Percentiles rank a stretch among this genome's conserved stretches.
phyloP scores from a whole-genome alignment of 495 filamentous ascomycete species.

The Xylaria palmicola region DNA sequence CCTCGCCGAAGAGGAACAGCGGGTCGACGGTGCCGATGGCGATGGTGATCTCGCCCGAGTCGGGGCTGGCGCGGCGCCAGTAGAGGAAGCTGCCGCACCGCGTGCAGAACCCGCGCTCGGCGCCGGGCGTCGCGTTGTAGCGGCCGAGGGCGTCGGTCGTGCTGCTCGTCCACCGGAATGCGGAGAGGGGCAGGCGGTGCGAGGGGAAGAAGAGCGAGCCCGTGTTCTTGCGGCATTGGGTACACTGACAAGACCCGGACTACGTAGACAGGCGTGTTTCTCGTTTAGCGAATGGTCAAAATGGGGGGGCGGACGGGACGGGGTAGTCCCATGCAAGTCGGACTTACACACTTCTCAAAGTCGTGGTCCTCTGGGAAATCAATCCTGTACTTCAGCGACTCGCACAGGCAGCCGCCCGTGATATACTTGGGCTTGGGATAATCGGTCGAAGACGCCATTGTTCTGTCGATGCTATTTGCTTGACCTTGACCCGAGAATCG shows the following conservation, averaged over 20 bases:
- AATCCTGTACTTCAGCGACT: constrained; percentile 33
- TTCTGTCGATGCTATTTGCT: background rate
- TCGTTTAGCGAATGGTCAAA: constrained; percentile 3
- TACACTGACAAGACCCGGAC: constrained; percentile 41
- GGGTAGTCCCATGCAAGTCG: background rate
- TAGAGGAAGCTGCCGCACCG: constrained; percentile 40
- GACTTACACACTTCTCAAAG: constrained; percentile 30
- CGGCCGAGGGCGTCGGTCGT: constrained; percentile 25
- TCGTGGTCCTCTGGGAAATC: constrained; percentile 37
- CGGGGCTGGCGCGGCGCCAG: constrained; percentile 27
- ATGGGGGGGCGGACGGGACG: background rate
- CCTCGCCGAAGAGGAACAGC: constrained; percentile 37
- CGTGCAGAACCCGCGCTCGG: constrained; percentile 37
- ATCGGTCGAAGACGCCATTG: constrained; percentile 5
- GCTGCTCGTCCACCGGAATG: constrained; percentile 23
- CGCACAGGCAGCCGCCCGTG: constrained; percentile 44
- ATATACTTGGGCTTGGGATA: constrained; percentile 35
- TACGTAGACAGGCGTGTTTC: constrained; percentile 8
- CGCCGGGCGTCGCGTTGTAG: constrained; percentile 28
- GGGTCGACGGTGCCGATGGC: constrained; percentile 37
- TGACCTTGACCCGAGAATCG: too few species aligned
- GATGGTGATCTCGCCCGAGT: constrained; percentile 15
- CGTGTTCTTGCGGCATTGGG: constrained; percentile 38
- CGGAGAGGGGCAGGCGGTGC: constrained; percentile 19
- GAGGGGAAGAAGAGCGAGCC: constrained; percentile 33